A percentile compares a stretch with the other conserved stretches of the same genome.
phyloP scores from a whole-genome alignment of 2,329 filamentous ascomycete genomes.

The Escovopsis sp. region DNA sequence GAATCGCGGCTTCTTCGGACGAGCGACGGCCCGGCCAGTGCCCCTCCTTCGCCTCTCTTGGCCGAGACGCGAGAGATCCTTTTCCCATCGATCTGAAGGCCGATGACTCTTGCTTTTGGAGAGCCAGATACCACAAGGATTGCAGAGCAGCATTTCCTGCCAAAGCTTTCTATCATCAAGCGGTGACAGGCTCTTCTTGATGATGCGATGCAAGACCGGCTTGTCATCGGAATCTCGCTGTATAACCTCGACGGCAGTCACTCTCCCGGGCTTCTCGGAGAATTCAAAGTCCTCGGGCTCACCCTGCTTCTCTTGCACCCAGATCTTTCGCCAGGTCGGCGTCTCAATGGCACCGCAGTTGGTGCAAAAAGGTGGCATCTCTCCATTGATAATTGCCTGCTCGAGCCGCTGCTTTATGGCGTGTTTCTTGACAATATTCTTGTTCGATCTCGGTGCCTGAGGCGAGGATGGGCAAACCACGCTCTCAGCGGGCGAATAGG shows the following conservation, averaged over 20 bases:
- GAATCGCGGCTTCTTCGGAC: constrained; percentile 31
- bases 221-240: constrained; percentile 47
- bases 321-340: constrained; percentile 89
- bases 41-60: constrained; percentile 36
- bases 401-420: constrained; percentile 44
- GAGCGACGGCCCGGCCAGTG: constrained; percentile 23
- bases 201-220: constrained; percentile 52
- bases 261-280: constrained; percentile 54
- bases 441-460: constrained; percentile 36
- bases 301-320: constrained; percentile 59
- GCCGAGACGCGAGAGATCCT: constrained; percentile 35
- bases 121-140: constrained; percentile 92
- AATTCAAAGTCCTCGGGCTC: constrained; percentile 51
- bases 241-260: constrained; percentile 58
- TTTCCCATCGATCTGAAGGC: constrained; percentile 71
- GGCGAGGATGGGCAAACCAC: constrained; percentile 22
- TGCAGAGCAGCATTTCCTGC: constrained; percentile 67
- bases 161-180: constrained; percentile 52
- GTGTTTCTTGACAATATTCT: constrained; percentile 49
- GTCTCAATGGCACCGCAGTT: constrained; percentile 95
- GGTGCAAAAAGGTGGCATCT: constrained; percentile 75
- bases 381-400: constrained; percentile 55
- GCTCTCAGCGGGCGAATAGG: constrained; percentile 29
- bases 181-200: constrained; percentile 55
- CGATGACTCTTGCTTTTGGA: constrained; percentile 76